Evolutionary conservation across 768 basidiomycete genomes (phyloP).

Genomic region (Lentinula lateritia): DNA sequence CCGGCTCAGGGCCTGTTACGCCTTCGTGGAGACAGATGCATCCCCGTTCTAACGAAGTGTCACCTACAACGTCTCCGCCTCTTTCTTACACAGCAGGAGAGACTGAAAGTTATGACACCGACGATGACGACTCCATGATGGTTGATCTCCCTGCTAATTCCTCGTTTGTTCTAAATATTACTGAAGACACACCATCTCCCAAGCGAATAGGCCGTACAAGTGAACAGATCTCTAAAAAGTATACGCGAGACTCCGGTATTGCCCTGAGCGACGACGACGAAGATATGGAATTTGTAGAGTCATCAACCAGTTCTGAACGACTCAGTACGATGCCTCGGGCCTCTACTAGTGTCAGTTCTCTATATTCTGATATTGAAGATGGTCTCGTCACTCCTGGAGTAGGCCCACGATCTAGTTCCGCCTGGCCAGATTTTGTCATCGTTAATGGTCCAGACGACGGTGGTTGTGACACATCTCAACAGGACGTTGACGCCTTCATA

Average conservation of each 20-base stretch:
- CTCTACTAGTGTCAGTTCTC: conserved; percentile 60
- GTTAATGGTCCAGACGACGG: conserved; percentile 31
- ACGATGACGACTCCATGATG: conserved; percentile 53
- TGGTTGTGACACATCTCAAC: conserved; percentile 16
- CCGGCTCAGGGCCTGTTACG: conserved; percentile 36
- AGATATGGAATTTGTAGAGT: conserved; percentile 14
- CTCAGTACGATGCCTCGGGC: conserved; percentile 44
- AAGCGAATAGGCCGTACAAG: conserved; percentile 22
- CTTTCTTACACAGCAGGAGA: conserved; percentile 17
- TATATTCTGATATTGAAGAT: conserved; percentile 53
- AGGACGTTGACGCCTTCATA: conserved; percentile 67
- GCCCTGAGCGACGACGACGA: conserved; percentile 59
- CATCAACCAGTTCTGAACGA: conserved; percentile 16
- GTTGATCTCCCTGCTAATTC: conserved; percentile 43
- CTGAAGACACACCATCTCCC: conserved; percentile 50
- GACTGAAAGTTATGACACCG: conserved; percentile 22
- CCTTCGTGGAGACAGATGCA: conserved; percentile 37
- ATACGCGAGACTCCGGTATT: conserved; percentile 64
- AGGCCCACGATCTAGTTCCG: conserved; percentile 46
- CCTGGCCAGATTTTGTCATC: conserved; percentile 53
- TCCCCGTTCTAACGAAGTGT: conserved; percentile 30
- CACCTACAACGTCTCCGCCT: conserved; percentile 47
- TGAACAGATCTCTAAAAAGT: conserved; percentile 54
- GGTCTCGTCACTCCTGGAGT: conserved; percentile 68
- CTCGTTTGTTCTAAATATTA: conserved; percentile 54